Conservation (phyloP, 768 basidiomycete genomes). For the Boletellus ananas region DNA sequence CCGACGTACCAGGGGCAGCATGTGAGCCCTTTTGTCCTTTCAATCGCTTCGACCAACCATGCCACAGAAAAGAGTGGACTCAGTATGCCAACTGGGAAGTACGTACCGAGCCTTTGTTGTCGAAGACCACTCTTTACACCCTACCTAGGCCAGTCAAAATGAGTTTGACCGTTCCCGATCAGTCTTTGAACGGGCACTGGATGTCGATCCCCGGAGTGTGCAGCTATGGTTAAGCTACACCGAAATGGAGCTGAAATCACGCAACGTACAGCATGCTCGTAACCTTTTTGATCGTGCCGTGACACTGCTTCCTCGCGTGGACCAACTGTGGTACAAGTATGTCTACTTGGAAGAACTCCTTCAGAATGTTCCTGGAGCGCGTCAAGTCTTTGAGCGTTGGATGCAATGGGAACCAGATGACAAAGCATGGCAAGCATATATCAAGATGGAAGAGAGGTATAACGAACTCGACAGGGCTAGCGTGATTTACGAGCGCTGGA, state of each 20-base stretch:
- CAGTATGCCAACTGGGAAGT: conserved; percentile 88
- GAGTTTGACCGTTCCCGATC: conserved; percentile 94
- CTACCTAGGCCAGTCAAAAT: conserved; percentile 80
- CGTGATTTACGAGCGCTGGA: conserved; percentile 88
- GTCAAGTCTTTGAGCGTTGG: conserved; percentile 99
- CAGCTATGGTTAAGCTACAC: conserved; percentile 94
- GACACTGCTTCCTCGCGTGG: conserved; percentile 91
- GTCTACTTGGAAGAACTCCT: conserved; percentile 97
- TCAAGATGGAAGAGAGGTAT: conserved; percentile 96
- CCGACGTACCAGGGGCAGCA: conserved; percentile 72
- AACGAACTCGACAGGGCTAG: conserved; percentile 89
- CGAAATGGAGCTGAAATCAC: conserved; percentile 97
- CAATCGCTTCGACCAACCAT: neutral
- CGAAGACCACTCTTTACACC: neutral
- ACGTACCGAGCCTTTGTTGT: conserved; percentile 15
- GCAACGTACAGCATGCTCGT: conserved; percentile 95
- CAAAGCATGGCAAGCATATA: conserved; percentile 99
- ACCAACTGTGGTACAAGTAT: conserved; percentile 99
- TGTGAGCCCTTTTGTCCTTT: conserved; percentile 43
- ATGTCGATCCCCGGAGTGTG: conserved; percentile 86
- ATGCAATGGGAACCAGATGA: conserved; percentile 99
- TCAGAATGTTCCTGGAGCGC: conserved; percentile 92
- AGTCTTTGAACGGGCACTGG: conserved; percentile 94
- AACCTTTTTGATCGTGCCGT: conserved; percentile 98
- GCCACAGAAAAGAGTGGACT: conserved; percentile 74